Evolutionary conservation across 306 rosid genomes (phyloP).

Genomic region (Dryas drummondii): DNA sequence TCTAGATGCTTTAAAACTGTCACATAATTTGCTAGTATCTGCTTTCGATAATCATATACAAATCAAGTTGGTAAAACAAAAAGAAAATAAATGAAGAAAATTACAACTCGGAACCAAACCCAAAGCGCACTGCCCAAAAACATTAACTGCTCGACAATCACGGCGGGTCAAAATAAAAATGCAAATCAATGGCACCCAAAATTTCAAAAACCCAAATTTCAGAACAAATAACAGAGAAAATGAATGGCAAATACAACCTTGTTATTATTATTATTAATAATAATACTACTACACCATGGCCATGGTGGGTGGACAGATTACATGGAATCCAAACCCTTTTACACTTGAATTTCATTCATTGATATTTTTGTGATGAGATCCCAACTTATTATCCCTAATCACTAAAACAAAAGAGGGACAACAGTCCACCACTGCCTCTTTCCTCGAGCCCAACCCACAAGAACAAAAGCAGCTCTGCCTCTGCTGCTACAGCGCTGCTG

Average conservation of each 20-base stretch:
- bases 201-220: no score
- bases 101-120: not conserved
- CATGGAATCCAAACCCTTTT: slow-evolving; percentile 5
- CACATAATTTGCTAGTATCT: not conserved
- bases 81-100: no score
- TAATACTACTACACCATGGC: slow-evolving; percentile 9
- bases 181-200: no score
- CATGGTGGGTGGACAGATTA: slow-evolving; percentile 10
- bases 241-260: not conserved
- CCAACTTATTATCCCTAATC: slow-evolving; percentile 5
- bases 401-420: slow-evolving; percentile 13
- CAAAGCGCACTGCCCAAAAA: not conserved
- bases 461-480: not conserved
- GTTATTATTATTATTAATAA: slow-evolving; percentile 3
- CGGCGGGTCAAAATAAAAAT: not conserved
- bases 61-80: not conserved
- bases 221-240: not conserved
- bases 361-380: not conserved
- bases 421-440: slow-evolving; percentile 15
- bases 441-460: slow-evolving; percentile 14
- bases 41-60: not conserved
- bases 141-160: not conserved
- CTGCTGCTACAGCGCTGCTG: not conserved
- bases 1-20: no score
- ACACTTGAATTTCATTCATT: not conserved